phyloP scores from a whole-genome alignment of 345 rosid genomes.

The Gossypium thurberi region DNA sequence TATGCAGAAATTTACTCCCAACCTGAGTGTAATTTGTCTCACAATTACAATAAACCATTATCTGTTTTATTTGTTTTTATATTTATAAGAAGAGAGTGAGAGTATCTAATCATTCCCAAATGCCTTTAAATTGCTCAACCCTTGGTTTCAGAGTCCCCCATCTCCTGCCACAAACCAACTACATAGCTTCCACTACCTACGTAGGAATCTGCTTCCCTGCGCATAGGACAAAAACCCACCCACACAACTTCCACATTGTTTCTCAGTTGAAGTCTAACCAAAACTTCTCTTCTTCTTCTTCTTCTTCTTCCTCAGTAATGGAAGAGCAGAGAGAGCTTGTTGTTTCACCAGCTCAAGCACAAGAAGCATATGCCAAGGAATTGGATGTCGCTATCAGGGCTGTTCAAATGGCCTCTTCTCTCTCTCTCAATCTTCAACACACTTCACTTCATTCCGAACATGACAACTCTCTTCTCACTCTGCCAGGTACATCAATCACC shows the following conservation, averaged over 20 bases:
- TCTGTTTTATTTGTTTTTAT: too few species aligned
- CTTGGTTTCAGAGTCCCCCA: not conserved
- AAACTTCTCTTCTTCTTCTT: conserved; percentile 21
- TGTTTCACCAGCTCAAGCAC: conserved; percentile 6
- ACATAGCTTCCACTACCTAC: not conserved
- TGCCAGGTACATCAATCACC: conserved; percentile 31
- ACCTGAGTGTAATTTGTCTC: too few species aligned
- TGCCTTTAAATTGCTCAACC: not conserved
- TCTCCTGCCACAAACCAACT: not conserved
- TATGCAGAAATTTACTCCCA: too few species aligned
- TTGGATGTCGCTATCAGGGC: conserved; percentile 44
- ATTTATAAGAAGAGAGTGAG: not conserved
- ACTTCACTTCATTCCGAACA: conserved; percentile 36
- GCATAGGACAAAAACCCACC: not conserved
- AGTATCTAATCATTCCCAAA: not conserved
- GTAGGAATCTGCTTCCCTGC: conserved; percentile 3
- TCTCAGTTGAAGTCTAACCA: conserved; percentile 20
- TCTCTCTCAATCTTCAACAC: conserved; percentile 42
- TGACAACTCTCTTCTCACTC: conserved; percentile 41
- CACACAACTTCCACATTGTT: conserved; percentile 13
- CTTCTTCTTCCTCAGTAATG: conserved; percentile 16
- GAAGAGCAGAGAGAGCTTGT: conserved; percentile 16
- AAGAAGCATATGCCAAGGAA: conserved; percentile 26
- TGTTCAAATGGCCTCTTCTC: conserved; percentile 50
- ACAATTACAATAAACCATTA: too few species aligned